Evolutionary conservation across 768 basidiomycete species (phyloP).

Genomic region (Phaeotremella skinneri): DNA sequence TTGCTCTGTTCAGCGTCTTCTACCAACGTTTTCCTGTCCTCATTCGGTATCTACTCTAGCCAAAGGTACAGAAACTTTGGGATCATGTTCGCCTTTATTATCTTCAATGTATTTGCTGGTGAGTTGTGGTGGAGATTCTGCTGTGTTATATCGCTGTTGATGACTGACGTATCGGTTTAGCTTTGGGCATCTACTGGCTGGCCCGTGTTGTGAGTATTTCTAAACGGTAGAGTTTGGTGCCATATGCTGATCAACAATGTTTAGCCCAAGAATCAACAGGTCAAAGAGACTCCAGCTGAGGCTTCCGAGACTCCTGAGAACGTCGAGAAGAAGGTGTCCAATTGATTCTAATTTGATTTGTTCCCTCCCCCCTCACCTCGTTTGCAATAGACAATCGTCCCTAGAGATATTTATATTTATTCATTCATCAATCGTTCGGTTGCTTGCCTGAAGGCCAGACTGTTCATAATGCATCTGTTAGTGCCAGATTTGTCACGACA

Average conservation of each 20-base stretch:
- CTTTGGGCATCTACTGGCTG: constrained; percentile 41
- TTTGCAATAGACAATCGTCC: neutral
- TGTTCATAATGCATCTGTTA: neutral
- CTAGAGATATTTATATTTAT: neutral
- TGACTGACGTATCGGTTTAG: too few species aligned
- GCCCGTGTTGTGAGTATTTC: constrained; percentile 33
- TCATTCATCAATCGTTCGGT: too few species aligned
- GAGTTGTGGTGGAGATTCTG: too few species aligned
- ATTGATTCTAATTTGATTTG: neutral
- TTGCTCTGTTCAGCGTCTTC: constrained; percentile 66
- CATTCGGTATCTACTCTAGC: constrained; percentile 58
- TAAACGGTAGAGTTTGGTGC: neutral
- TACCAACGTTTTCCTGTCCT: constrained; percentile 62
- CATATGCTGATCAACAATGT: neutral
- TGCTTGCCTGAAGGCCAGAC: neutral
- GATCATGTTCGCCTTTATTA: constrained; percentile 55
- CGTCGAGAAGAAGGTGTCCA: neutral
- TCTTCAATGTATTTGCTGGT: constrained; percentile 41
- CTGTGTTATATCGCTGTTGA: too few species aligned
- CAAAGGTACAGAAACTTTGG: constrained; percentile 60
- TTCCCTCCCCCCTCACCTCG: neutral
- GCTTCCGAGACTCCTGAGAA: neutral
- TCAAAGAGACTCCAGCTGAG: neutral
- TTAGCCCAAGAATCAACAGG: constrained; percentile 1
- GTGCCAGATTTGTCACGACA: too few species aligned